Percentiles rank a stretch among this genome's conserved stretches.
Evolutionary conservation across 2,329 filamentous ascomycete genomes (phyloP).

Genomic region (Fusarium sp.): DNA sequence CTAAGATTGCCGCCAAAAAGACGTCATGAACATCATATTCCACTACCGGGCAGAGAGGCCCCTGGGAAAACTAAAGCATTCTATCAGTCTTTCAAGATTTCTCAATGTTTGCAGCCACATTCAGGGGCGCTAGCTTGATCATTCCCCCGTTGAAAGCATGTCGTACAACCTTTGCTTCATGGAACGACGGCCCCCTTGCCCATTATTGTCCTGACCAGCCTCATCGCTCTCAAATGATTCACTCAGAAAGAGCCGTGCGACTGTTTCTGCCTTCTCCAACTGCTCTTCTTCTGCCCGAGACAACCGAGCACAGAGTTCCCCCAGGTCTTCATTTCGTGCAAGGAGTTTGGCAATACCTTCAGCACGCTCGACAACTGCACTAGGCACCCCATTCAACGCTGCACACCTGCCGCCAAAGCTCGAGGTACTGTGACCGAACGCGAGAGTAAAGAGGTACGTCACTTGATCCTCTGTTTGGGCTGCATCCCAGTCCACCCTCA

Average conservation of each 20-base stretch:
- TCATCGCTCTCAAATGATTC: constrained; percentile 28
- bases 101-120: neutral
- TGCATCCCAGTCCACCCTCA: constrained; percentile 68
- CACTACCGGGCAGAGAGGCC: neutral
- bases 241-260: constrained; percentile 69
- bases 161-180: constrained; percentile 33
- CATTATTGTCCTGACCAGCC: neutral
- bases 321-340: constrained; percentile 80
- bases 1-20: constrained; percentile 48
- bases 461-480: constrained; percentile 70
- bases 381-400: constrained; percentile 84
- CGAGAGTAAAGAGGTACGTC: constrained; percentile 79
- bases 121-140: neutral
- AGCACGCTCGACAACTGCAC: constrained; percentile 78
- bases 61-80: neutral
- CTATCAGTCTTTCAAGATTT: neutral
- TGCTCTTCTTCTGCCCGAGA: constrained; percentile 72
- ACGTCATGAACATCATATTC: neutral
- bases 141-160: constrained; percentile 16
- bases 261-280: constrained; percentile 74
- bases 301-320: constrained; percentile 76
- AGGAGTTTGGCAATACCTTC: constrained; percentile 77
- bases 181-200: neutral
- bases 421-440: constrained; percentile 75
- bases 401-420: constrained; percentile 92